A percentile compares a stretch with the other conserved stretches of the same genome.
Evolutionary conservation across 2,329 filamentous ascomycete genomes (phyloP).

Genomic region (Alternaria gaisen): DNA sequence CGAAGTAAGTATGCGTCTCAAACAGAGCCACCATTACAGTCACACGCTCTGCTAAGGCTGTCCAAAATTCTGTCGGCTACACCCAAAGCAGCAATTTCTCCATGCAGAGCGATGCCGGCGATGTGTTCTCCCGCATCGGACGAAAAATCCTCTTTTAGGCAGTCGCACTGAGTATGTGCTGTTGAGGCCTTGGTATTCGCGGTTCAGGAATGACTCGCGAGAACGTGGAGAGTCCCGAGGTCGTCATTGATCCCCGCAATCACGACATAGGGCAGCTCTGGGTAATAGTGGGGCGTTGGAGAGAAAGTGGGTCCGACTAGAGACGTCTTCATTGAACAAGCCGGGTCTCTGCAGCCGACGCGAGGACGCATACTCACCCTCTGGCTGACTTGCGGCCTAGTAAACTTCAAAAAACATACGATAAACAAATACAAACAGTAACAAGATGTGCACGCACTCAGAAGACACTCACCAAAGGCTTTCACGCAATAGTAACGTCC

Average conservation of each 20-base stretch:
- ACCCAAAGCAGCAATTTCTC: background rate
- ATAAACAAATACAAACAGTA: background rate
- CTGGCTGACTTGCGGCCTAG: background rate
- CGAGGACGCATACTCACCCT: background rate
- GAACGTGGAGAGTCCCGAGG: background rate
- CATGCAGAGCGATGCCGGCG: background rate
- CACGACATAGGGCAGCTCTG: constrained; percentile 17
- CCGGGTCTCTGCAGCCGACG: constrained; percentile 1
- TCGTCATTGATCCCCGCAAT: constrained; percentile 23
- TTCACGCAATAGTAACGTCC: background rate
- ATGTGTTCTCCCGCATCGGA: constrained; percentile 6
- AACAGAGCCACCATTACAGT: background rate
- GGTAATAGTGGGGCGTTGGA: background rate
- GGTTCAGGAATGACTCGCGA: constrained; percentile 2
- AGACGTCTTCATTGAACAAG: constrained; percentile 1
- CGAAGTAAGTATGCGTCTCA: background rate
- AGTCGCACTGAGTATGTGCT: background rate
- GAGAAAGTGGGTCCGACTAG: constrained; percentile 13
- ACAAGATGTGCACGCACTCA: background rate
- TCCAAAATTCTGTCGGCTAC: constrained; percentile 3
- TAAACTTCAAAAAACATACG: background rate
- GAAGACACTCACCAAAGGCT: background rate
- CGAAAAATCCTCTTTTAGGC: background rate
- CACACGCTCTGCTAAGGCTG: background rate
- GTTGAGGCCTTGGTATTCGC: constrained; percentile 1